Conservation (phyloP, 176 grass and related monocot genomes). For the Zoysia japonica region DNA sequence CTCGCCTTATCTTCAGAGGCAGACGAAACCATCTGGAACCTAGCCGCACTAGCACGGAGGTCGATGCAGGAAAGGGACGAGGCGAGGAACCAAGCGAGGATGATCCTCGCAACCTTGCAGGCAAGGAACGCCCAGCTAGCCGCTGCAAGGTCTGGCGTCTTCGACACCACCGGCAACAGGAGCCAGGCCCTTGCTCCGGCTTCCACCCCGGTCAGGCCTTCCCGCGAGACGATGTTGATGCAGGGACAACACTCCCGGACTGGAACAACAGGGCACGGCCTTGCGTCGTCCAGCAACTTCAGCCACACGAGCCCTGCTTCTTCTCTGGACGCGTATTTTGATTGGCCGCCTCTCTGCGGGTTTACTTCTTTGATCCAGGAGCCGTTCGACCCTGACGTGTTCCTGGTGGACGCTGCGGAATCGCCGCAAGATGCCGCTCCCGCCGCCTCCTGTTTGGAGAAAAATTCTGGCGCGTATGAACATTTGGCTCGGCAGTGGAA, state of each 20-base stretch:
- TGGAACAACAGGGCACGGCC: not conserved
- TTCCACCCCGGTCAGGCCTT: not conserved
- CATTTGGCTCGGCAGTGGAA: not conserved
- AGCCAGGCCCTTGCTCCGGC: not conserved
- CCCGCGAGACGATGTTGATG: conserved; percentile 19
- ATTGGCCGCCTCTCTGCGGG: not conserved
- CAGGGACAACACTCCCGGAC: conserved; percentile 4
- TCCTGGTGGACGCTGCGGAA: conserved; percentile 31
- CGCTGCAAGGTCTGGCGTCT: not conserved
- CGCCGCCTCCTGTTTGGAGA: not conserved
- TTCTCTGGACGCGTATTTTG: not conserved
- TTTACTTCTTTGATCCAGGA: conserved; percentile 21
- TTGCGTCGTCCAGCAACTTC: not conserved
- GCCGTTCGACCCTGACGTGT: conserved; percentile 42
- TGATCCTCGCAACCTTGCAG: conserved; percentile 17
- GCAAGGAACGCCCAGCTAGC: conserved; percentile 33
- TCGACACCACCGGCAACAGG: not conserved
- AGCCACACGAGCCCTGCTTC: not conserved
- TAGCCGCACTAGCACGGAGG: not conserved
- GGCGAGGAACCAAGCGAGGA: conserved; percentile 12
- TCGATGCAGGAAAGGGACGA: conserved; percentile 40
- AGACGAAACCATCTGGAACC: conserved; percentile 29
- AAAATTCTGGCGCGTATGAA: not conserved
- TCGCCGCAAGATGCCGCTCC: not conserved
- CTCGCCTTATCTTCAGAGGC: conserved; percentile 34